phyloP scores from a whole-genome alignment of 257 asterid genomes.

The Nyctanthes arbortristis region DNA sequence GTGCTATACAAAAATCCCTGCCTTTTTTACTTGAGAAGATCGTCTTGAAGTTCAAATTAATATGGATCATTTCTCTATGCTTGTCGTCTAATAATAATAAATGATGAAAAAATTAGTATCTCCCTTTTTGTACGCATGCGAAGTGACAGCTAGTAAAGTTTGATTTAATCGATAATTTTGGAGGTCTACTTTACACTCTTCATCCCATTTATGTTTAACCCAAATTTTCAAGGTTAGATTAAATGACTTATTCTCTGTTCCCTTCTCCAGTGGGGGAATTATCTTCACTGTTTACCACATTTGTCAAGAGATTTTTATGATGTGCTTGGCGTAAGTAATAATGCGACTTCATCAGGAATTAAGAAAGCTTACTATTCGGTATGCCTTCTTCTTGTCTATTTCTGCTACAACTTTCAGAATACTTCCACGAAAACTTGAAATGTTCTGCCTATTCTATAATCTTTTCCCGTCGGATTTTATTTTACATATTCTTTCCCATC shows the following conservation, averaged over 20 bases:
- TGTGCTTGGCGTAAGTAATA: slow-evolving; percentile 70
- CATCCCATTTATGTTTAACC: neutral
- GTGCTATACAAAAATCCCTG: too few relatives aligned
- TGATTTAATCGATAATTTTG: neutral
- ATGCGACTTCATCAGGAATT: slow-evolving; percentile 82
- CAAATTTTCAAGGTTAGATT: neutral
- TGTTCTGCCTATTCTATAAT: too few relatives aligned
- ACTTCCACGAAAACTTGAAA: neutral
- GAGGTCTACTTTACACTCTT: neutral
- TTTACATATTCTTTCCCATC: too few relatives aligned
- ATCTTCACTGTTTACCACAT: slow-evolving; percentile 37
- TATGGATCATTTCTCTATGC: too few relatives aligned
- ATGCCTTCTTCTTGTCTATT: slow-evolving; percentile 14
- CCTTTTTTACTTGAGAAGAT: too few relatives aligned
- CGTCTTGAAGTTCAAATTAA: too few relatives aligned
- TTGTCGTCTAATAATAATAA: too few relatives aligned
- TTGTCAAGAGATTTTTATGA: slow-evolving; percentile 68
- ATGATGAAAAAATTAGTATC: too few relatives aligned
- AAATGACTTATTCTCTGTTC: neutral
- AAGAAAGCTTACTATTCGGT: slow-evolving; percentile 87
- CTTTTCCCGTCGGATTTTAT: too few relatives aligned
- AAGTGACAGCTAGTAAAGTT: too few relatives aligned
- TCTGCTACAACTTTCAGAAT: neutral
- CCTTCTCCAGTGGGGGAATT: neutral
- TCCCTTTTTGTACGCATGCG: too few relatives aligned